Conservation (phyloP, 1,139 yeast species). For the Geotrichum cucujoidarum region DNA sequence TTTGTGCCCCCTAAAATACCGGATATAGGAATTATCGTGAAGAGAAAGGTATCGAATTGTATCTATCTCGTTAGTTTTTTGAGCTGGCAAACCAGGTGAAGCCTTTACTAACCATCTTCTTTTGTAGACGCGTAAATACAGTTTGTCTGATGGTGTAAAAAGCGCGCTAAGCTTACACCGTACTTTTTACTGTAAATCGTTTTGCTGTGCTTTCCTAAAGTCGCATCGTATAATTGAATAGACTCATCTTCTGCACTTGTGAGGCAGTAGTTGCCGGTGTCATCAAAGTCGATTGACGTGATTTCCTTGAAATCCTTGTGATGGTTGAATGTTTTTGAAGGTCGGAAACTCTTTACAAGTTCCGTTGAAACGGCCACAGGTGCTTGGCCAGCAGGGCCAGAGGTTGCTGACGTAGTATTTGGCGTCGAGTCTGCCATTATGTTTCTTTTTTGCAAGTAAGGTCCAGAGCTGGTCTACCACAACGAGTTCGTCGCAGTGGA, state of each 20-base stretch:
- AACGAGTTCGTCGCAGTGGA: too few species aligned
- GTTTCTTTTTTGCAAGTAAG: too few species aligned
- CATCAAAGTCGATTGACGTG: constrained; percentile 82
- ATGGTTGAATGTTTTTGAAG: constrained; percentile 54
- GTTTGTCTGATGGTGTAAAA: constrained; percentile 70
- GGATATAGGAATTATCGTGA: constrained; percentile 69
- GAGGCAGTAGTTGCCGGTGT: constrained; percentile 71
- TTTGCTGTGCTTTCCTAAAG: constrained; percentile 49
- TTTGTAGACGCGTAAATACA: constrained; percentile 83
- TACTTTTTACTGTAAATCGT: constrained; percentile 82
- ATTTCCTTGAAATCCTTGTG: constrained; percentile 50
- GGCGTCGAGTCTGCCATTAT: neutral
- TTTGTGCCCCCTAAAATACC: constrained; percentile 85
- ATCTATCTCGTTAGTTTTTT: constrained; percentile 22
- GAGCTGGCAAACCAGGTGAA: neutral
- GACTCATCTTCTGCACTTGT: constrained; percentile 71
- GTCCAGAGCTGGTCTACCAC: too few species aligned
- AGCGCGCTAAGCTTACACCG: constrained; percentile 83
- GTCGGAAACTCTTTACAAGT: constrained; percentile 48
- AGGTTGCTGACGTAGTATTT: constrained; percentile 16
- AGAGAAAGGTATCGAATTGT: constrained; percentile 61
- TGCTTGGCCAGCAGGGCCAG: neutral
- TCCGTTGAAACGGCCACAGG: constrained; percentile 38
- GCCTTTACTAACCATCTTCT: constrained; percentile 52
- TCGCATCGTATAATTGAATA: constrained; percentile 76